Base-by-base conservation (phyloP, 305 asterid species). In the Monarda citriodora region DNA sequence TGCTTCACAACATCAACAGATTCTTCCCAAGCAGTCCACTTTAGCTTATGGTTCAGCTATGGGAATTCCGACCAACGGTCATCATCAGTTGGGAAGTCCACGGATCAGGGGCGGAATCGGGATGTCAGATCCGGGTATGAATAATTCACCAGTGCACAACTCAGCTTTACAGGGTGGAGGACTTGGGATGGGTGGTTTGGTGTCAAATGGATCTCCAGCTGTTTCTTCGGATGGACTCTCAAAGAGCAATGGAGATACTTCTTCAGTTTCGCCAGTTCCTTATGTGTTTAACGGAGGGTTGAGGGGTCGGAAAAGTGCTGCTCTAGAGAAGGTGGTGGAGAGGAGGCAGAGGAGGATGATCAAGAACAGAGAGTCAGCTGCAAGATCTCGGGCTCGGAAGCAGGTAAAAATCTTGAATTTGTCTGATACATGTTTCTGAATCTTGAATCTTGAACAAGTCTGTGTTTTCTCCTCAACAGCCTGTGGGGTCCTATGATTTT, bases 361-460 rank as follows among this genome's bases (percentile, higher is more conserved):
- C 1, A 71, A 71, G n/a, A 90, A 94, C 68, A 63, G 99, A 68
- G 98, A 94, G 73, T 94, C 99, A 9, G 99, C 99, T 66, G 99
- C 99, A 26, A 83, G 98, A 70, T 94, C 99, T 58, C 83, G 99
- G 50, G 99, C 99, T 63, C 96, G 99, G 56, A 94, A 94, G 76
- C 99, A 94, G 99, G 99, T 94, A 66, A 65, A 46, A 42, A 53
- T 9, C 22, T 51, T 9, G n/a, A 17, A 55, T 18, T 45, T 46
- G 36, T 18, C 54, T 29, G 32, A 5, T 29, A 29, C 7, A 29
- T 29, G 32, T 29, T 29, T 29, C 32, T 29, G 32, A 29, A 54
- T 23, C 36, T 23, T 50, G 36, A 50, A 17, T 54, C 26, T 60
- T 18, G 5, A 64, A 67, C 48, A 74, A 56, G 32, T 29, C 6